Evolutionary conservation across 2,329 filamentous ascomycete species (phyloP).

Genomic region (Microsporum ferrugineum): DNA sequence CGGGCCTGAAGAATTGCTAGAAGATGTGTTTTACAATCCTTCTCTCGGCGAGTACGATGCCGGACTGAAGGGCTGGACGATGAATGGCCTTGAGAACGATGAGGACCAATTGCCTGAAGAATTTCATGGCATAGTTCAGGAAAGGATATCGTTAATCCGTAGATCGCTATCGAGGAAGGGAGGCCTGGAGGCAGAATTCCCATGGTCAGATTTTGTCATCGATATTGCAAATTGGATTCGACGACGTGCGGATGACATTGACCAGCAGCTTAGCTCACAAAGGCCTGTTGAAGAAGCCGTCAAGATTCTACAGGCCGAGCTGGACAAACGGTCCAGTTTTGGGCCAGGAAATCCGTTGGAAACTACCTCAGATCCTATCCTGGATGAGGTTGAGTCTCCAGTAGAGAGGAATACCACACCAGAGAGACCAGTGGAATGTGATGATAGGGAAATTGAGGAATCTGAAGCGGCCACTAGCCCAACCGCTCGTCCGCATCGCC

Average conservation of each 20-base stretch:
- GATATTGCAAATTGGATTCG: constrained; percentile 39
- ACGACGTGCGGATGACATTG: constrained; percentile 36
- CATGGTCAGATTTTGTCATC: constrained; percentile 40
- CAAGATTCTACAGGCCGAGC: constrained; percentile 13
- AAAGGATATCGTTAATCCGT: constrained; percentile 7
- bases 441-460: background rate
- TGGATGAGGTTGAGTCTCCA: background rate
- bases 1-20: background rate
- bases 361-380: background rate
- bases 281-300: constrained; percentile 32
- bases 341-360: constrained; percentile 9
- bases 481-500: background rate
- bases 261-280: constrained; percentile 29
- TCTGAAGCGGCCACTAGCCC: background rate
- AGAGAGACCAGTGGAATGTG: background rate
- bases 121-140: constrained; percentile 3
- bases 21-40: constrained; percentile 7
- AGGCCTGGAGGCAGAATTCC: constrained; percentile 26
- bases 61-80: constrained; percentile 11
- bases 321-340: constrained; percentile 25
- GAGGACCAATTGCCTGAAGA: constrained; percentile 6
- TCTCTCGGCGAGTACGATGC: background rate
- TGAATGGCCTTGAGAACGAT: constrained; percentile 10
- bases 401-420: background rate
- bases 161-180: background rate